phyloP scores from a whole-genome alignment of 306 rosid genomes.

The Trifolium repens region DNA sequence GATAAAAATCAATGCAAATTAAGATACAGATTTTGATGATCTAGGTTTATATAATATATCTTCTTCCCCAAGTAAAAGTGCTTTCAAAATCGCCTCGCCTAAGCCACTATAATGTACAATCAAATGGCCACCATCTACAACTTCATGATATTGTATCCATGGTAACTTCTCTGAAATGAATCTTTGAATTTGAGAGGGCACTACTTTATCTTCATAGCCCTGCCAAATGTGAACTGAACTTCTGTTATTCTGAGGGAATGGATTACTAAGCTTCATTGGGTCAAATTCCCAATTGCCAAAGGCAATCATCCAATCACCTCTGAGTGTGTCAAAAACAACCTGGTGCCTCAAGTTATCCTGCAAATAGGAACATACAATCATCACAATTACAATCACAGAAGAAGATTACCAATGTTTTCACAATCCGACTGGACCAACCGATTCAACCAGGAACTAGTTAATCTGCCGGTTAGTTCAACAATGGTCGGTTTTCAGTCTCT shows the following conservation, averaged over 20 bases:
- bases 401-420: not conserved
- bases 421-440: not conserved
- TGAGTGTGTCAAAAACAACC: conserved; percentile 78
- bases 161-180: conserved; percentile 72
- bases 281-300: conserved; percentile 87
- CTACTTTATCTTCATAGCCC: conserved; percentile 91
- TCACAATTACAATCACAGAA: conserved; percentile 33
- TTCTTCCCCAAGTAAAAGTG: conserved; percentile 90
- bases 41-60: conserved; percentile 55
- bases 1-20: conserved; percentile 22
- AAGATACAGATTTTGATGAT: conserved; percentile 42
- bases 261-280: conserved; percentile 72
- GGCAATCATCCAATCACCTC: conserved; percentile 72
- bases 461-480: not conserved
- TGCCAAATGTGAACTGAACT: conserved; percentile 87
- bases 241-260: conserved; percentile 58
- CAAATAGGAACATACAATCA: conserved; percentile 31
- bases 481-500: not conserved
- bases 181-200: conserved; percentile 82
- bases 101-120: conserved; percentile 80
- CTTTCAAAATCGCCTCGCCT: conserved; percentile 77
- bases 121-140: conserved; percentile 91
- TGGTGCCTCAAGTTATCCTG: conserved; percentile 65
- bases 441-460: not conserved
- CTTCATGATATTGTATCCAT: conserved; percentile 89